Conservation (phyloP, 768 basidiomycete species). For the Psilocybe cyanescens region DNA sequence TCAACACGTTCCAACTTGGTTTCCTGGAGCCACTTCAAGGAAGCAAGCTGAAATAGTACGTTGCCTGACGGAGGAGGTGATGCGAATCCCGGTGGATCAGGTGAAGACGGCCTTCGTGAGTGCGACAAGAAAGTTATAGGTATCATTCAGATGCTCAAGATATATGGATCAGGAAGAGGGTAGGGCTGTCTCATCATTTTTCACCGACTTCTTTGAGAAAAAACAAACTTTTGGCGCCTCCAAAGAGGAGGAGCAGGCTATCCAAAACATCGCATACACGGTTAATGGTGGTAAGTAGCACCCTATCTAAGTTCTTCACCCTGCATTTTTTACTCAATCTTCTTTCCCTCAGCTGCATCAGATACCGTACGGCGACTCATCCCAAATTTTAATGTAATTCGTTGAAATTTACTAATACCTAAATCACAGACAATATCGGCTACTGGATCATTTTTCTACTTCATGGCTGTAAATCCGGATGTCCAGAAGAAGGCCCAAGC, state of each 20-base stretch:
- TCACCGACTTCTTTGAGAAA: conserved; percentile 13
- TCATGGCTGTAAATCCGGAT: conserved; percentile 31
- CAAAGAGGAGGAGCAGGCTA: conserved; percentile 9
- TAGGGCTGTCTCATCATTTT: conserved; percentile 9
- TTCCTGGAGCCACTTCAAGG: conserved; percentile 19
- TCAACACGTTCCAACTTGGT: conserved; percentile 21
- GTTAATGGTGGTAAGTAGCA: conserved; percentile 17
- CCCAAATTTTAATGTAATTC: neutral
- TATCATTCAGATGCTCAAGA: no score
- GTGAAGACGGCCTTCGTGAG: conserved; percentile 1
- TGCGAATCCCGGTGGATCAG: conserved; percentile 12
- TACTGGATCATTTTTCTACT: conserved; percentile 28
- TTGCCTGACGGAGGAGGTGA: conserved; percentile 6
- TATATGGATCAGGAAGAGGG: conserved; percentile 7
- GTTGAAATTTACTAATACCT: neutral
- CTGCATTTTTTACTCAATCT: neutral
- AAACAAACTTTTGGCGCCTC: neutral
- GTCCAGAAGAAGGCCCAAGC: conserved; percentile 35
- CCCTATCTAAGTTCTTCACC: neutral
- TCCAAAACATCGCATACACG: conserved; percentile 12
- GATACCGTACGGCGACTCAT: conserved; percentile 15
- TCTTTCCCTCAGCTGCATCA: conserved; percentile 11
- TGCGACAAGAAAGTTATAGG: neutral
- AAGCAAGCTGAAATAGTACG: conserved; percentile 21
- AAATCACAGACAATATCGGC: conserved; percentile 14